Evolutionary conservation across 1,139 yeast species (phyloP), one percentile per base, ranked within the genome.

Genomic region (Magnusiomyces suaveolens): DNA sequence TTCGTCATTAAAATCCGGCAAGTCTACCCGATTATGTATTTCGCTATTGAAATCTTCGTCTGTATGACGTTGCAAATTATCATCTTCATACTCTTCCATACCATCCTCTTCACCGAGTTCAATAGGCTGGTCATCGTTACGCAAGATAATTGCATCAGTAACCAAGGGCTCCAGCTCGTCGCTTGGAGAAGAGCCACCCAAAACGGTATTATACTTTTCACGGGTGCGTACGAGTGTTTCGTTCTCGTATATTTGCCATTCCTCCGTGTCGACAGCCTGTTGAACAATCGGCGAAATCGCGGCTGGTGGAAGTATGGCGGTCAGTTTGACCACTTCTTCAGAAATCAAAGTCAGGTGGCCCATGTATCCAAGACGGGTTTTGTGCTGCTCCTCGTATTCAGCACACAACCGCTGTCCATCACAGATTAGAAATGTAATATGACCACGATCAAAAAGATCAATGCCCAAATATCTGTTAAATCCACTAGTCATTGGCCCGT

Each of bases 321-420:
- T 85, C 68, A 92, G 92, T 68, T 94, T 94, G 56, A 92, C 97
- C 48, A 92, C 95, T 68, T 92, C 99, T 67, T 94, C 98, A 10
- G 97, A 95, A 59, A 94, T 90, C 60, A 92, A 75, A 0, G 97
- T 92, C 66, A 92, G 75, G 70, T 92, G 98, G 33, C 99, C 99
- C 95, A 92, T 94, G 69, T 86, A 94, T 1, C 98, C 99, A 57
- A 90, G 75, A 60, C 97, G 79, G 60, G 87, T 77, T 54, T 82
- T 80, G 53, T 75, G 73, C 52, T 70, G 72, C 57, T 72, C 72
- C 66, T 82, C 86, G 67, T 86, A 86, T 55, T 81, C 81, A 55
- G 81, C 80, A 62, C 96, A 89, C 57, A 79, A 75, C 60, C 76
- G 73, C 67, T 92, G 96, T 6, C 97, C 97, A 56, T 83, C 81